Evolutionary conservation across 371 early-diverging fungal species (phyloP).

Genomic region (Enteropsectra breve): DNA sequence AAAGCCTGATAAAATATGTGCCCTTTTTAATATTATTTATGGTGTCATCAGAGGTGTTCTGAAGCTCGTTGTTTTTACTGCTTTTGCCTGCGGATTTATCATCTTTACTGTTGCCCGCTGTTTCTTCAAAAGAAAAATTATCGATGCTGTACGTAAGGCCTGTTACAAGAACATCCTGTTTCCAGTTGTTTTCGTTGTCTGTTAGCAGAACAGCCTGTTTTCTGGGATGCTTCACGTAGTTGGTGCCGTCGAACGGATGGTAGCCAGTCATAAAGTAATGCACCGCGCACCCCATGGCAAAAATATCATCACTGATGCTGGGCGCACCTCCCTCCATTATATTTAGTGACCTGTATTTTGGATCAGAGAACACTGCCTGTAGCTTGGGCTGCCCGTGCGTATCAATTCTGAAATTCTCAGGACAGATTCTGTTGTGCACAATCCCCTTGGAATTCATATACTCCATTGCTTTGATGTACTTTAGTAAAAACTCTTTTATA

Average conservation of each 20-base stretch:
- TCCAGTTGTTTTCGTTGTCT: too few relatives aligned
- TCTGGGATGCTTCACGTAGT: not conserved
- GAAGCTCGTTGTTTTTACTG: not conserved
- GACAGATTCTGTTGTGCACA: not conserved
- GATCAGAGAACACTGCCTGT: not conserved
- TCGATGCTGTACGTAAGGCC: too few relatives aligned
- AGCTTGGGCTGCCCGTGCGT: not conserved
- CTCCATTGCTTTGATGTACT: not conserved
- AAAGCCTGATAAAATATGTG: conserved; percentile 1
- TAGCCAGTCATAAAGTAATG: conserved; percentile 7
- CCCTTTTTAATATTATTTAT: not conserved
- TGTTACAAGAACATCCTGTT: not conserved
- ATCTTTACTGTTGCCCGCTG: not conserved
- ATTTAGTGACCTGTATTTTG: not conserved
- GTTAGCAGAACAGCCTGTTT: not conserved
- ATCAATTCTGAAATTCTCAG: not conserved
- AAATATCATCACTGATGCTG: not conserved
- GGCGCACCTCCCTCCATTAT: not conserved
- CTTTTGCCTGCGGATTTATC: not conserved
- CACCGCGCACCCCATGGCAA: conserved; percentile 1
- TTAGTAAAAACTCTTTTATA: not conserved
- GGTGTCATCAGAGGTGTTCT: not conserved
- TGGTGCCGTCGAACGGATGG: not conserved
- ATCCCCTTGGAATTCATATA: not conserved
- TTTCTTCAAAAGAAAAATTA: not conserved